Conservation (phyloP, 768 basidiomycete genomes). For the Amanita phalloides region DNA sequence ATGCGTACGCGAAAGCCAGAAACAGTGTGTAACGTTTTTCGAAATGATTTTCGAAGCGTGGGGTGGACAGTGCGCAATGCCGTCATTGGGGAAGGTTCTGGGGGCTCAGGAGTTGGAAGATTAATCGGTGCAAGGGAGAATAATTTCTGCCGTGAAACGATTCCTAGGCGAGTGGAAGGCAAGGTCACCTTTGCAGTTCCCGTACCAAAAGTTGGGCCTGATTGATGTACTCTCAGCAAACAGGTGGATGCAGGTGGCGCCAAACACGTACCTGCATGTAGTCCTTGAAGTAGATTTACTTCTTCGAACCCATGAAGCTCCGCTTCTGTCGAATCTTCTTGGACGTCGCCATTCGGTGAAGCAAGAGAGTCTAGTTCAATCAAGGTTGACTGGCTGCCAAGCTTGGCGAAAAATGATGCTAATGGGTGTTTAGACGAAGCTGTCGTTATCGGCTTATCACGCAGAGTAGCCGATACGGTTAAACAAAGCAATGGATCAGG, state of each 20-base stretch:
- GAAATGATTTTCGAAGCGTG: conserved; percentile 78
- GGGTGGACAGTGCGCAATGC: conserved; percentile 40
- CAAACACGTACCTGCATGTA: conserved; percentile 41
- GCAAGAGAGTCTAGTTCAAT: conserved; percentile 24
- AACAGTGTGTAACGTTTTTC: conserved; percentile 66
- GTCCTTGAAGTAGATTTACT: conserved; percentile 39
- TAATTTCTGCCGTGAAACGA: conserved; percentile 52
- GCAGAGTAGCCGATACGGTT: conserved; percentile 79
- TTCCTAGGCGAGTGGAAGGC: conserved; percentile 64
- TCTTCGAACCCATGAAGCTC: conserved; percentile 48
- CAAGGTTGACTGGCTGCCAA: conserved; percentile 23
- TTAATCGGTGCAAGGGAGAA: conserved; percentile 49
- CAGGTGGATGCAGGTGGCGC: neutral
- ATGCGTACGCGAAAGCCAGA: conserved; percentile 86
- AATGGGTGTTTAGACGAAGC: conserved; percentile 34
- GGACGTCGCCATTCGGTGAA: conserved; percentile 15
- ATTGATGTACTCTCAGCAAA: conserved; percentile 9
- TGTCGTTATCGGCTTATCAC: conserved; percentile 57
- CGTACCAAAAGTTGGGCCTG: conserved; percentile 33
- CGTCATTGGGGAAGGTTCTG: conserved; percentile 41
- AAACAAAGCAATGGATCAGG: conserved; percentile 72
- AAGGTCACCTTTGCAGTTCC: conserved; percentile 31
- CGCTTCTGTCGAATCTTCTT: conserved; percentile 24
- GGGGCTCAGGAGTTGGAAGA: conserved; percentile 27
- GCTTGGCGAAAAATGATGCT: conserved; percentile 23